Base-by-base conservation (phyloP, 768 basidiomycete genomes). In the Multifurca ochricompacta region DNA sequence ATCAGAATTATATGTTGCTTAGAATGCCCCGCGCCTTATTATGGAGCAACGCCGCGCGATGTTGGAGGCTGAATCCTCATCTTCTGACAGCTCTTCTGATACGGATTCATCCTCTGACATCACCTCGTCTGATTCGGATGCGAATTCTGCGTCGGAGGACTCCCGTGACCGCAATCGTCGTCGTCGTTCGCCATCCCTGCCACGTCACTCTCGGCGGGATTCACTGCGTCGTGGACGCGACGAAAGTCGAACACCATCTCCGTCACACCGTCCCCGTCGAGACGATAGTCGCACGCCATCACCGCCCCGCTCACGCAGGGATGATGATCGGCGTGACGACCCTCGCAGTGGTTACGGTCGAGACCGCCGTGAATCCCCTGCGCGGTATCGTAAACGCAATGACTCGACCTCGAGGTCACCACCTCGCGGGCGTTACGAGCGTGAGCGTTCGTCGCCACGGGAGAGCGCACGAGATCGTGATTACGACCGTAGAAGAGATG, bases 1-100 rank as follows among this genome's bases (percentile, higher is more conserved):
- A 16, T 23, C 51, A 11, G 16, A 10, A 31, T 45, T 51, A 34
- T 19, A 52, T 37, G 44, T 58, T 63, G 40, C 56, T 19, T 30
- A 92, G 91, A 94, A 94, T 63, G 93, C 92, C 1, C 95, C 95
- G 2, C 80, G 82, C 41, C 70, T 96, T 41, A 91, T 97, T 64
- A 87, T 96, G 84, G 93, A 93, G 65, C 92, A 95, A 70, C 84
- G 91, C 32, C 86, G 89, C 31, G 89, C 88, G 3, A 83, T 89
- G 77, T 76, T 91, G 23, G 88, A 87, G 66, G 87, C 82, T 19
- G 77, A 74, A 46, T 76, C 76, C 0, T 76, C 72, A 6, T 74
- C 74, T 1, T 74, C 74, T 1, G 72, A 71, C 36, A 67, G 68
- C 5, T 69, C 69, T 49, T 67, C 68, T 2, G 65, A 67, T 37